These are phyloP conservation scores for Climacium dendroides DNA, from an alignment of 225 moss, liverwort and hornwort genomes.

Conservation along the genomic window DNA sequence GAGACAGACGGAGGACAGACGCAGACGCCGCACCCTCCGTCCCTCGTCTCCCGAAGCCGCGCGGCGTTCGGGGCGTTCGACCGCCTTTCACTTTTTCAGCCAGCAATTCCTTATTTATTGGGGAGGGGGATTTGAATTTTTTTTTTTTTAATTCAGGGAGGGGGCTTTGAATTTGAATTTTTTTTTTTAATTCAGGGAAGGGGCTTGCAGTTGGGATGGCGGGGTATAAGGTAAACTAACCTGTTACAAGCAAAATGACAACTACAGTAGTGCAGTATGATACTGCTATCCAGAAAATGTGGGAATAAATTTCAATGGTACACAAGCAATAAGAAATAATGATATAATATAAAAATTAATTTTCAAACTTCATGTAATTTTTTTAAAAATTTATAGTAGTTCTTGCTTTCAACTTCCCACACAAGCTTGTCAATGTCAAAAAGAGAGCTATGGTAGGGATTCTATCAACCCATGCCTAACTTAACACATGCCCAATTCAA, in stretches of 20 bases:
- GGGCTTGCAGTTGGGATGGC: too few species aligned
- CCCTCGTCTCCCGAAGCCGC: neutral
- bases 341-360: too few species aligned
- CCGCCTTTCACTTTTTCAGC: neutral
- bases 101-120: neutral
- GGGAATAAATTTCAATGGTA: neutral
- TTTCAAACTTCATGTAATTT: rapidly evolving
- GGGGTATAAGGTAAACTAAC: neutral
- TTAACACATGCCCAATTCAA: rapidly evolving
- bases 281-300: neutral
- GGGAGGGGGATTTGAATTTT: too few species aligned
- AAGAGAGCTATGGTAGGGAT: neutral
- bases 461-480: rapidly evolving
- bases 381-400: neutral
- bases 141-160: neutral
- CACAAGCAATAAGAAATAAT: neutral
- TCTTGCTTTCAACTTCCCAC: neutral
- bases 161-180: neutral
- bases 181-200: neutral
- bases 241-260: neutral
- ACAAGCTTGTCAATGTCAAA: rapidly evolving
- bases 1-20: neutral
- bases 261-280: neutral
- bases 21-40: neutral
- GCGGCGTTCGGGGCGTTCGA: neutral